Evolutionary conservation across 192 early-diverging fungal species (phyloP), one percentile per base, ranked within the genome.

Genomic region (Pilobolus umbonatus): DNA sequence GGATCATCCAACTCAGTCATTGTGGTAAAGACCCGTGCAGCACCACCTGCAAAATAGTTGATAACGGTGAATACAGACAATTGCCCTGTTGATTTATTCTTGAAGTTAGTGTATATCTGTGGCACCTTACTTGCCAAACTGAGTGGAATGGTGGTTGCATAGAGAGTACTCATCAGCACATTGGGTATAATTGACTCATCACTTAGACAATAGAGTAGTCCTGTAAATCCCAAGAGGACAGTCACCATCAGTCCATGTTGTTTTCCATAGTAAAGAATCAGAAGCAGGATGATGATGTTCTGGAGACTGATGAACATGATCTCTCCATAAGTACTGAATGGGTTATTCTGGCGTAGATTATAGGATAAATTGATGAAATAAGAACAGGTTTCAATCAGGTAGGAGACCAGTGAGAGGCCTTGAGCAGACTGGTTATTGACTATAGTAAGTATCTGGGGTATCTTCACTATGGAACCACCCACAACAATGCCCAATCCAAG

Each of bases 371-470:
- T 81, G 45, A 93, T 89, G 14, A 81, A 73, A 34, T 85, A 87
- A 32, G 92, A 85, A 24, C 85, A 49, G 11, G 93, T 87, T 69
- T 99, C 97, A 29, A 99, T 74, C 4, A 90, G 61, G 58, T 91
- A 90, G 5, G 86, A 83, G 11, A 77, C 66, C 55, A 95, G 75
- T 9, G 89, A 93, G 47, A 99, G 78, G 2, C 96, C 96, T 46
- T 80, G 74, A 12, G 85, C 86, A 28, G 88, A 90, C 47, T 72
- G 55, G 34, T 84, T 75, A 21, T 68, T 65, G 17, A 91, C 46
- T 46, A 98, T 95, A 58, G 95, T 99, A 67, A 92, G 66, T 30
- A 99, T 95, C 75, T 99, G 95, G 7, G 97, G 97, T 26, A 99
- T 70, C 72, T 99, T 99, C 55, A 98, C 83, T 34, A 98, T 84